Evolutionary conservation across 2,329 filamentous ascomycete species (phyloP), one percentile per base, ranked within the genome.

Genomic region (Zymoseptoria crescenta): DNA sequence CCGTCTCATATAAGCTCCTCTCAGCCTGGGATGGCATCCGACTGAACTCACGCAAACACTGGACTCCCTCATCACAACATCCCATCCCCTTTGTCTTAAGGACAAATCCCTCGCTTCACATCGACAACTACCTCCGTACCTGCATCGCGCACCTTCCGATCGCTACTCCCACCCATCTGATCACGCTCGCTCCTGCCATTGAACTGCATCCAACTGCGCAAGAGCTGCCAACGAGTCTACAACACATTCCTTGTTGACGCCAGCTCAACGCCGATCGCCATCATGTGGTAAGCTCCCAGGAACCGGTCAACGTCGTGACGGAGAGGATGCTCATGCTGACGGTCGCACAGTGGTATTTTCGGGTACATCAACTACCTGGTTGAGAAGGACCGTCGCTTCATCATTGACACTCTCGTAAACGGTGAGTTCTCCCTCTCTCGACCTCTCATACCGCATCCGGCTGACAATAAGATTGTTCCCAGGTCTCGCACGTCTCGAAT

Each of bases 351-450:
- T 64, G 90, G 90, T 77, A 95, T 94, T 79, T 95, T 97, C 81
- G 93, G 93, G 72, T 97, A 97, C 83, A 90, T 97, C 81, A 97
- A 97, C 82, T 97, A 97, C 80, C 82, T 97, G 76, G 91, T 97
- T 75, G 94, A 97, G 84, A 96, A 96, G 85, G 93, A 97, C 81
- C 86, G 94, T 76, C 92, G 90, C 79, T 95, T 88, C 80, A 96
- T 97, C 76, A 83, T 97, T 74, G 87, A 96, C 75, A 97, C 93
- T 64, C 83, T 99, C 69, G 88, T 96, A 76, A 96, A 97, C 81
- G 93, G 91, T 91, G 78, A 77, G 87, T 79, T 6, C 57, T 52
- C 29, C 54, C 49, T 52, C 13, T 21, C 19, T 19, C 6, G 21
- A 21, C 62, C 67, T 60, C 21, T 19, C 53, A 8, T 21, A 21